Percentiles rank a stretch among this genome's conserved stretches.
Evolutionary conservation across 2,329 filamentous ascomycete genomes (phyloP).

Genomic region (Chalaropsis thielavioides): DNA sequence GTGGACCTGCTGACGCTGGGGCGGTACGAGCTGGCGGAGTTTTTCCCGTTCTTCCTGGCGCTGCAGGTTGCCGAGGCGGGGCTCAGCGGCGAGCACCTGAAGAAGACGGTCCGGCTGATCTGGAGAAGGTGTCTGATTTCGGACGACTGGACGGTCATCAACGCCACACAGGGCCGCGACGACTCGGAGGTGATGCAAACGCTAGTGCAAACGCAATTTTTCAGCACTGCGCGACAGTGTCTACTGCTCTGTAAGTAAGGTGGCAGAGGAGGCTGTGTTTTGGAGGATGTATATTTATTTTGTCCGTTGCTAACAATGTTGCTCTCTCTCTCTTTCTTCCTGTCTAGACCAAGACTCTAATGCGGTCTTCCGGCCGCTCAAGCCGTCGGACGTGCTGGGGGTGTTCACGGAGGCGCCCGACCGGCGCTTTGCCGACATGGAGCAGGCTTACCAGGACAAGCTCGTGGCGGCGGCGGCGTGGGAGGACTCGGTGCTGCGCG

Average conservation of each 20-base stretch:
- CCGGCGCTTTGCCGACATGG: conserved; percentile 43
- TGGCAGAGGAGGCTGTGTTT: too few species aligned
- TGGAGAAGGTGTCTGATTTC: conserved; percentile 78
- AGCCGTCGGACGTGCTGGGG: conserved; percentile 40
- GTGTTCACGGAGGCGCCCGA: conserved; percentile 49
- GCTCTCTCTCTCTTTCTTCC: conserved; percentile 6
- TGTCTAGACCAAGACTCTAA: conserved; percentile 28
- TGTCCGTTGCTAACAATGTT: too few species aligned
- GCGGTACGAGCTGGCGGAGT: conserved; percentile 17
- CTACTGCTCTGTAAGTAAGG: conserved; percentile 46
- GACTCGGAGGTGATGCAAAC: conserved; percentile 52
- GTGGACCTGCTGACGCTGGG: conserved; percentile 74
- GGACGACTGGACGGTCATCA: conserved; percentile 72
- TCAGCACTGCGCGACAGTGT: conserved; percentile 49
- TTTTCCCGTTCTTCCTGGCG: conserved; percentile 59
- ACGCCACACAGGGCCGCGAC: conserved; percentile 59
- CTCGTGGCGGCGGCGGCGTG: conserved; percentile 56
- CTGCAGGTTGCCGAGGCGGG: conserved; percentile 45
- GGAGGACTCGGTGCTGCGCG: conserved; percentile 53
- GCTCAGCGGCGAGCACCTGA: conserved; percentile 40
- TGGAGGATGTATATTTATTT: too few species aligned
- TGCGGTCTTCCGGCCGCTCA: conserved; percentile 32
- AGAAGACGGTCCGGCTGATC: conserved; percentile 47
- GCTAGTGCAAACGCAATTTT: conserved; percentile 52
- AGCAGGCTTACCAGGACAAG: conserved; percentile 49